phyloP scores from a whole-genome alignment of 805 yeast species.

The Schizosaccharomyces japonicus region DNA sequence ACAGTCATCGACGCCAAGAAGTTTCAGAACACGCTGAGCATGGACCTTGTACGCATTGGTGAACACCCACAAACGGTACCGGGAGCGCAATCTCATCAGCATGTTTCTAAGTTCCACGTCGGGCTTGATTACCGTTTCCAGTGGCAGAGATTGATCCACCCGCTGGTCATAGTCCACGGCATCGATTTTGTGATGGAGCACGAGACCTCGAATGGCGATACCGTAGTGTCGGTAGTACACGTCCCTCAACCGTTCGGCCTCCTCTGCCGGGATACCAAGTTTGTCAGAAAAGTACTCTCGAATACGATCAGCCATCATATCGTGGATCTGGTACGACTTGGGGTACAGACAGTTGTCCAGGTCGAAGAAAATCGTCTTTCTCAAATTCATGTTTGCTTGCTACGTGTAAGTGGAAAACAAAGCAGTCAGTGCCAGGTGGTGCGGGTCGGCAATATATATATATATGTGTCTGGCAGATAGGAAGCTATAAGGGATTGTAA shows the following conservation, averaged over 20 bases:
- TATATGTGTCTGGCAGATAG: too few species aligned
- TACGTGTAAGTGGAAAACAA: too few species aligned
- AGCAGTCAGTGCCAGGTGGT: too few species aligned
- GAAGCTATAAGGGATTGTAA: too few species aligned
- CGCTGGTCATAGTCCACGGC: constrained; percentile 67
- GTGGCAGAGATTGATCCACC: constrained; percentile 79
- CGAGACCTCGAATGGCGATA: constrained; percentile 65
- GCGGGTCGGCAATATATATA: too few species aligned
- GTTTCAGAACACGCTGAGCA: constrained; percentile 52
- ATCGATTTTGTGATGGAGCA: constrained; percentile 29
- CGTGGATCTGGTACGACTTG: constrained; percentile 42
- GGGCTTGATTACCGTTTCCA: constrained; percentile 51
- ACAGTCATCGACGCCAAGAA: constrained; percentile 67
- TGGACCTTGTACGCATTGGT: constrained; percentile 87
- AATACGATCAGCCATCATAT: constrained; percentile 66
- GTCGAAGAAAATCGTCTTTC: constrained; percentile 50
- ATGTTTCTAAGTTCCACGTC: constrained; percentile 13
- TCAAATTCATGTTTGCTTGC: too few species aligned
- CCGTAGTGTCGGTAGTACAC: constrained; percentile 62
- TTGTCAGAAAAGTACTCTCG: constrained; percentile 50
- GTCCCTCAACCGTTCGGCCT: constrained; percentile 46
- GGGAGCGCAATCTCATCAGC: constrained; percentile 18
- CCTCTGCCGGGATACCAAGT: constrained; percentile 40
- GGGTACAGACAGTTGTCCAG: constrained; percentile 50
- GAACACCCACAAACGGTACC: constrained; percentile 60